Conservation (phyloP, 2,329 filamentous ascomycete species). For the Pseudocercospora cruenta region DNA sequence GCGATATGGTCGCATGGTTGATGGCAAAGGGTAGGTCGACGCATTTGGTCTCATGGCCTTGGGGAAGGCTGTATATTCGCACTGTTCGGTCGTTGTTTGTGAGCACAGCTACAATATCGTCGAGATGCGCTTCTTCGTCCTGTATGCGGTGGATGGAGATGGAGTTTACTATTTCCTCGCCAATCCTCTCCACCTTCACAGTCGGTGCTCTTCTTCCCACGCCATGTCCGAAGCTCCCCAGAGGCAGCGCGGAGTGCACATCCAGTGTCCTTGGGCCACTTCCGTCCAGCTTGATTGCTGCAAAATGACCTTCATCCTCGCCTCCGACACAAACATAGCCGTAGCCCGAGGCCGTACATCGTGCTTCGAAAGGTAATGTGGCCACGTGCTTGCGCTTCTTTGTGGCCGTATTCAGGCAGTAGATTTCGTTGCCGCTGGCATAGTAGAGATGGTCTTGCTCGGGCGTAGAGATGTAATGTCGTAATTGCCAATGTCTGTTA, state of each 20-base stretch:
- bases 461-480: slow-evolving; percentile 84
- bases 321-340: slow-evolving; percentile 93
- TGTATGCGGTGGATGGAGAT: slow-evolving; percentile 65
- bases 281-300: slow-evolving; percentile 68
- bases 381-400: slow-evolving; percentile 74
- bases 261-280: slow-evolving; percentile 47
- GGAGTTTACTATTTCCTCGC: slow-evolving; percentile 68
- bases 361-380: slow-evolving; percentile 69
- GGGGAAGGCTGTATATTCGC: slow-evolving; percentile 75
- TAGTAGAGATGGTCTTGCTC: slow-evolving; percentile 81
- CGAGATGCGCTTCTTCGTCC: slow-evolving; percentile 52
- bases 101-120: slow-evolving; percentile 69
- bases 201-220: slow-evolving; percentile 40
- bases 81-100: slow-evolving; percentile 93
- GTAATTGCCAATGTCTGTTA: slow-evolving; percentile 79
- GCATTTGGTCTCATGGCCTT: slow-evolving; percentile 68
- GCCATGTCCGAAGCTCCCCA: slow-evolving; percentile 44
- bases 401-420: slow-evolving; percentile 64
- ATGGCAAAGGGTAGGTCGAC: slow-evolving; percentile 81
- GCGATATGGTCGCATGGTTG: slow-evolving; percentile 93
- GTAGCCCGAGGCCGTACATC: slow-evolving; percentile 82
- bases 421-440: slow-evolving; percentile 69
- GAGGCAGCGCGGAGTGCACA: slow-evolving; percentile 61
- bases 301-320: slow-evolving; percentile 80
- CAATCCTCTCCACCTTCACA: slow-evolving; percentile 61